These are phyloP conservation scores for Lasiodiplodia citricola DNA, from an alignment of 2,329 filamentous ascomycete genomes.

Conservation along the genomic window DNA sequence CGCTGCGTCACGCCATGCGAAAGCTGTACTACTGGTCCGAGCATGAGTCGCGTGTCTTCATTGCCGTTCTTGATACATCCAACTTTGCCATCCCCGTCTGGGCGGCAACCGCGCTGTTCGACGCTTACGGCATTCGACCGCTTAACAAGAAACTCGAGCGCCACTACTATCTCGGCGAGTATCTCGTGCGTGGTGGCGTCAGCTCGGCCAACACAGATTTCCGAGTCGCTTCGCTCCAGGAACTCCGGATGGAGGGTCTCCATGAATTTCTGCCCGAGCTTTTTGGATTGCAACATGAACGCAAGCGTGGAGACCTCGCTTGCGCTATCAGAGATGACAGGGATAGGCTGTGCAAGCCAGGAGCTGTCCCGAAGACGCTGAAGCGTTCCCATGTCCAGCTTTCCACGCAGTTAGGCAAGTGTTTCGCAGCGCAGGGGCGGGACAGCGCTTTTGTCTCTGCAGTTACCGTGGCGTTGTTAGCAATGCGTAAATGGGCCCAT, in stretches of 20 bases:
- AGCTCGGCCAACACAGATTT: background rate
- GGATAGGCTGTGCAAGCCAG: background rate
- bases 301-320: background rate
- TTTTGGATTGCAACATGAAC: background rate
- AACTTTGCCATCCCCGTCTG: background rate
- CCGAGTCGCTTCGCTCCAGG: background rate
- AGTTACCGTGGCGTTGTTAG: constrained; percentile 10
- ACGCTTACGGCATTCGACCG: background rate
- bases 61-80: constrained; percentile 7
- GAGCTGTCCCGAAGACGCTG: background rate
- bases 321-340: background rate
- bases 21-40: background rate
- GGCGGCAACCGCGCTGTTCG: background rate
- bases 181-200: constrained; percentile 3
- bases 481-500: background rate
- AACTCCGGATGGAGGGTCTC: background rate
- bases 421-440: background rate
- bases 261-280: background rate
- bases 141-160: background rate
- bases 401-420: background rate
- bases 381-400: background rate
- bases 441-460: background rate
- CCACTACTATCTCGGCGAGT: constrained; percentile 17
- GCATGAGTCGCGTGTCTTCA: background rate
- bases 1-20: constrained; percentile 7